phyloP scores from a whole-genome alignment of 192 early-diverging fungal species.

The Rhizophagus sp. region DNA sequence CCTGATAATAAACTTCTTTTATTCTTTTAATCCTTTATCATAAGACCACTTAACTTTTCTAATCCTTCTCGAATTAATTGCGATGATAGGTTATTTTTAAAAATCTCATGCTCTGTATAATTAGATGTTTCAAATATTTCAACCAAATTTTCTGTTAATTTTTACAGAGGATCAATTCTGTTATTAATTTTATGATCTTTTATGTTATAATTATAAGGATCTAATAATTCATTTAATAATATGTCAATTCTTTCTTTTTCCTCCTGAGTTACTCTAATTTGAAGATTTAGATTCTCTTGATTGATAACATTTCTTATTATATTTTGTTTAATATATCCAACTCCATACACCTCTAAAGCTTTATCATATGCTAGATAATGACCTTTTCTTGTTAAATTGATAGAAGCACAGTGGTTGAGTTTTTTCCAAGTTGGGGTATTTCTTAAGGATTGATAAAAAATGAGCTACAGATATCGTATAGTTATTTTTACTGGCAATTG shows the following conservation, averaged over 20 bases:
- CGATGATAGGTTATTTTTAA: too few species aligned
- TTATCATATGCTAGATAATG: background rate
- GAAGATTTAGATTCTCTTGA: background rate
- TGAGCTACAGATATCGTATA: background rate
- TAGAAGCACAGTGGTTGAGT: background rate
- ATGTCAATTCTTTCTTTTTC: background rate
- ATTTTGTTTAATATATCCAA: background rate
- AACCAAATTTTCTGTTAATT: background rate
- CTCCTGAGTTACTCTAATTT: background rate
- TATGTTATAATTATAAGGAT: background rate
- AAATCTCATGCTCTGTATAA: too few species aligned
- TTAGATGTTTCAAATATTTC: too few species aligned
- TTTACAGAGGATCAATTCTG: background rate
- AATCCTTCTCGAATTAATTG: too few species aligned
- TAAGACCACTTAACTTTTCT: too few species aligned
- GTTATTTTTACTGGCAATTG: background rate
- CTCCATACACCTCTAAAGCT: background rate
- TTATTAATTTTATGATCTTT: background rate
- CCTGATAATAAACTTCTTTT: too few species aligned
- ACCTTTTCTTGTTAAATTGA: background rate
- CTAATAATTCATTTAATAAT: background rate
- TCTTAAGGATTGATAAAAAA: background rate
- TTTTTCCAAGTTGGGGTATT: background rate
- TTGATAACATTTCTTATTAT: background rate
- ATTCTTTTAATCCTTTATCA: too few species aligned